Conservation (phyloP, 75 land plant genomes). For the Ceratopteris richardii region DNA sequence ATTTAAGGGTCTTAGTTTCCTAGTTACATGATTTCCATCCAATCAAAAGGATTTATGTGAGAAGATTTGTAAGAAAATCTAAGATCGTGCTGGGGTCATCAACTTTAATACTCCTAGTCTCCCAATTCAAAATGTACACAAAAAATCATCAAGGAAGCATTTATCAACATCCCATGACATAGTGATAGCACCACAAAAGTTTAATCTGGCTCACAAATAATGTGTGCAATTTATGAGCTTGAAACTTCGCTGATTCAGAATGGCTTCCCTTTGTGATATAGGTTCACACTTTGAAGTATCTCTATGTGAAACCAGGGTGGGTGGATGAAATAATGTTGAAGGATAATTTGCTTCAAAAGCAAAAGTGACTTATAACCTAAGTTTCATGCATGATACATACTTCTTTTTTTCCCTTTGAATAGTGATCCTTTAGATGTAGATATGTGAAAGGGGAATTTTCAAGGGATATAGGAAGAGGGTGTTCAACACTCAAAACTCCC, state of each 20-base stretch:
- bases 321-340: slow-evolving; percentile 3
- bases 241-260: no score
- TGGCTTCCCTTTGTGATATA: no score
- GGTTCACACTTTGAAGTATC: slow-evolving; percentile 10
- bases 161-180: neutral
- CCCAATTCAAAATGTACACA: neutral
- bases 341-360: neutral
- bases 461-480: no score
- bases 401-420: no score
- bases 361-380: neutral
- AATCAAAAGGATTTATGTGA: slow-evolving; percentile 5
- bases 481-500: no score
- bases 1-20: slow-evolving; percentile 4
- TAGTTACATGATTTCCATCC: slow-evolving; percentile 5
- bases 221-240: no score
- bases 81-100: slow-evolving; percentile 7
- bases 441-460: no score
- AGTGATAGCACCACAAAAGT: slow-evolving; percentile 2
- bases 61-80: neutral
- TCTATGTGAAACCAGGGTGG: slow-evolving; percentile 11
- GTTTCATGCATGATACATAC: no score
- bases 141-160: neutral
- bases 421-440: no score
- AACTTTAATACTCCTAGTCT: neutral
- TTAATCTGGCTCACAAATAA: no score